Evolutionary conservation across 2,329 filamentous ascomycete species (phyloP), one percentile per base, ranked within the genome.

Genomic region (Paecilomyces niveus): DNA sequence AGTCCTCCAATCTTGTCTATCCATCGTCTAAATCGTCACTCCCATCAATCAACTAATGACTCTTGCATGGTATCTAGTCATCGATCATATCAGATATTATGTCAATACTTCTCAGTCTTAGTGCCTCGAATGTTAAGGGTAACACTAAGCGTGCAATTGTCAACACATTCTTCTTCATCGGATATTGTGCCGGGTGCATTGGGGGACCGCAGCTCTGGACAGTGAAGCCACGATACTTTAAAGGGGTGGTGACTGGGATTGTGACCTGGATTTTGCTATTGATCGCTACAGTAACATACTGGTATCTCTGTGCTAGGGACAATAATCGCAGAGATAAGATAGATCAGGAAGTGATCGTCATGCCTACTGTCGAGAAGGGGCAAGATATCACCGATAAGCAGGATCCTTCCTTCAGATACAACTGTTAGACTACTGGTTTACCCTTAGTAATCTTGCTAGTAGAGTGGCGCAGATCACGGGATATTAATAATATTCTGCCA

Each of bases 141-240:
- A 82, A 82, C 64, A 82, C 80, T 1, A 82, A 82, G 63, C 75
- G 76, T 3, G 70, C 78, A 8, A 69, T 78, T 2, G 75, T 79
- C 29, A 80, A 76, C 55, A 73, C 75, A 4, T 72, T 80, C 64
- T 81, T 80, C 65, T 82, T 81, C 66, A 77, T 81, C 26, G 78
- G 77, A 0, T 82, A 81, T 63, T 79, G 76, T 51, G 75, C 72
- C 3, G 78, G 77, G 1, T 77, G 76, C 62, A 80, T 81, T 56
- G 77, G 70, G 0, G 68, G 69, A 0, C 79, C 80, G n/a, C 79
- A 83, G 64, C 70, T 81, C 1, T 82, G 79, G 79, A 77, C 75
- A 1, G 63, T 74, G 24, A 69, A 67, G 54, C 76, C 79, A 10
- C 67, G 76, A 11, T 81, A 81, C 61, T 72, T 73, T 8, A 70